Base-by-base conservation (phyloP, 768 basidiomycete species). In the Xerocomus potaroensis region DNA sequence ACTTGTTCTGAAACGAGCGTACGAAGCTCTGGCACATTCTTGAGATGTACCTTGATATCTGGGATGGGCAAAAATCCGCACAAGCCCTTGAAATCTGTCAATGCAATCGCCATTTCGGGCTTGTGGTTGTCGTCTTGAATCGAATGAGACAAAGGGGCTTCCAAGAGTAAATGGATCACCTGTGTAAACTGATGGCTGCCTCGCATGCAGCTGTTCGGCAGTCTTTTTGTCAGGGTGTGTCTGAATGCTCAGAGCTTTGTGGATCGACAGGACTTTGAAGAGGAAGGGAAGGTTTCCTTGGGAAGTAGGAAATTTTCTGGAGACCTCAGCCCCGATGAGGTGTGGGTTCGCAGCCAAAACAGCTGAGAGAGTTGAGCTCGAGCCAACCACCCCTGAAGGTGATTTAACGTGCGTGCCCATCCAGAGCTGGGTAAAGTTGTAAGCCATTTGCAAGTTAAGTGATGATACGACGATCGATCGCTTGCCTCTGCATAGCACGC, bases 61-160 rank as follows among this genome's bases (percentile, higher is more conserved):
- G 72, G 59, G 2, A 92, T 78, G 5, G 95, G 95, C 15, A 86
- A 79, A 72, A 98, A 99, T 34, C 95, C 95, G 62, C 94, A 95
- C 59, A 98, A 73, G 2, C 89, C 96, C 31, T 73, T 73, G 73
- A 98, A 98, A 12, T 84, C 80, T 0, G 94, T 94, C 49, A 99
- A 68, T 0, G 96, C 96, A 30, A 99, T 76, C n/a, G 94, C 92
- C 91, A 99, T 95, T 65, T 99, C 96, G 3, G 96, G 96, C 68
- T 99, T 99, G 59, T 99, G 96, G 62, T 98, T 98, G 5, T 83
- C 79, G 65, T 99, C 96, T 90, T 51, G 31, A 30, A 27, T n/a
- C 29, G 14, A 42, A 51, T 61, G 19, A 54, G 47, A 53, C 19
- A 19, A 9, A 16, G 45, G 22, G n/a, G 33, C 34, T 34, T 11